These are phyloP conservation scores for Tuber indicum DNA, from an alignment of 495 filamentous ascomycete genomes.

Conservation along the genomic window DNA sequence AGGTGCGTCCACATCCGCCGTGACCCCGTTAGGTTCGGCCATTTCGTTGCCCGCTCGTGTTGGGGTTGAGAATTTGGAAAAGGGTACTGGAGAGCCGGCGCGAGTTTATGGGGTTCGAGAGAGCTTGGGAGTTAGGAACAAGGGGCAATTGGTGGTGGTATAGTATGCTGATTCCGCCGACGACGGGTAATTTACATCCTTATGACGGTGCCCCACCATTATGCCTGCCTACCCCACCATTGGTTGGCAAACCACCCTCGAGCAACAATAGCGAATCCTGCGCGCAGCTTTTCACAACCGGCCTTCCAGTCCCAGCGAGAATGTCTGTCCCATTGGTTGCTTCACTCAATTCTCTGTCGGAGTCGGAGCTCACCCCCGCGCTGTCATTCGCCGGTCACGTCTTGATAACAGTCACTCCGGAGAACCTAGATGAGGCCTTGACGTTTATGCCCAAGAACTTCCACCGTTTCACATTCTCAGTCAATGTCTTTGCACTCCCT, in stretches of 20 bases:
- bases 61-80: neutral
- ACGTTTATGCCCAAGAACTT: slow-evolving; percentile 51
- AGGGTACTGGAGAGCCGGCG: neutral
- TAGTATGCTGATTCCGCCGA: neutral
- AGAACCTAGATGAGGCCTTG: slow-evolving; percentile 55
- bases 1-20: slow-evolving; percentile 19
- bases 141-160: neutral
- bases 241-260: neutral
- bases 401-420: slow-evolving; percentile 58
- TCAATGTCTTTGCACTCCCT: slow-evolving; percentile 67
- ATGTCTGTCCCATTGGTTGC: slow-evolving; percentile 34
- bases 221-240: neutral
- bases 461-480: slow-evolving; percentile 54
- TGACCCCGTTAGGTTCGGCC: slow-evolving; percentile 44
- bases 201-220: neutral
- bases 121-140: neutral
- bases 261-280: neutral
- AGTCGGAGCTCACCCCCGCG: slow-evolving; percentile 40
- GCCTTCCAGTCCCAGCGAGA: neutral
- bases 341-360: slow-evolving; percentile 42
- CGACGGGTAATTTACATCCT: slow-evolving; percentile 9
- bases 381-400: slow-evolving; percentile 72
- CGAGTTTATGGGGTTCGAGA: neutral
- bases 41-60: slow-evolving; percentile 28
- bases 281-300: neutral